Evolutionary conservation across 73 alveolate genomes (phyloP).

Genomic region (Breviolum minutum): DNA sequence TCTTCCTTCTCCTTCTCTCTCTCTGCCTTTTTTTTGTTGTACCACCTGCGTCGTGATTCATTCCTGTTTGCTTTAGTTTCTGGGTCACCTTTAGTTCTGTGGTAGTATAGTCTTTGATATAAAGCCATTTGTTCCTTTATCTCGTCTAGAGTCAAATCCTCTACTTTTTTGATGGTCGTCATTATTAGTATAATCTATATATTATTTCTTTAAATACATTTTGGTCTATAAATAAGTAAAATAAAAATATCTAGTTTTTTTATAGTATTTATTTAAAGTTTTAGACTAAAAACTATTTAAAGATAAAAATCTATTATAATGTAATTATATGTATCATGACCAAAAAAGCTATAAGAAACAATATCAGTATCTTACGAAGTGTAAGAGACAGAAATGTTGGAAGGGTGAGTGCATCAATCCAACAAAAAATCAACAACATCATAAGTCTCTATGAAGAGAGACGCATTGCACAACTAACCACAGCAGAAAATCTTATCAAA

Average conservation of each 20-base stretch:
- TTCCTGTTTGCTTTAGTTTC: no score
- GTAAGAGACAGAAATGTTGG: not conserved
- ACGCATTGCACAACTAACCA: not conserved
- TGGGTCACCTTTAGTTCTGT: not conserved
- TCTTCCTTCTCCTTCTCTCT: no score
- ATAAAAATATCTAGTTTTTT: no score
- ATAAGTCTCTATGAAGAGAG: not conserved
- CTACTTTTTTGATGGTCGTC: not conserved
- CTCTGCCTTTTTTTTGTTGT: no score
- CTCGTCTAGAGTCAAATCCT: not conserved
- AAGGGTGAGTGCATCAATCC: not conserved
- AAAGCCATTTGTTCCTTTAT: not conserved
- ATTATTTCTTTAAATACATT: not conserved
- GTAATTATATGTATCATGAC: constrained; percentile 7
- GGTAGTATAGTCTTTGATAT: not conserved
- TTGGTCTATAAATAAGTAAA: not conserved
- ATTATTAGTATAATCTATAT: not conserved
- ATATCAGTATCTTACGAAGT: not conserved
- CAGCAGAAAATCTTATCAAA: not conserved
- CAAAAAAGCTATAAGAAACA: not conserved
- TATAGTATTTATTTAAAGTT: not conserved
- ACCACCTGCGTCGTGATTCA: no score
- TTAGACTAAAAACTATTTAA: constrained; percentile 2
- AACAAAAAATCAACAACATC: not conserved
- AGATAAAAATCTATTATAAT: not conserved